Evolutionary conservation across 2,329 filamentous ascomycete genomes (phyloP).

Genomic region (Beauveria sp.): DNA sequence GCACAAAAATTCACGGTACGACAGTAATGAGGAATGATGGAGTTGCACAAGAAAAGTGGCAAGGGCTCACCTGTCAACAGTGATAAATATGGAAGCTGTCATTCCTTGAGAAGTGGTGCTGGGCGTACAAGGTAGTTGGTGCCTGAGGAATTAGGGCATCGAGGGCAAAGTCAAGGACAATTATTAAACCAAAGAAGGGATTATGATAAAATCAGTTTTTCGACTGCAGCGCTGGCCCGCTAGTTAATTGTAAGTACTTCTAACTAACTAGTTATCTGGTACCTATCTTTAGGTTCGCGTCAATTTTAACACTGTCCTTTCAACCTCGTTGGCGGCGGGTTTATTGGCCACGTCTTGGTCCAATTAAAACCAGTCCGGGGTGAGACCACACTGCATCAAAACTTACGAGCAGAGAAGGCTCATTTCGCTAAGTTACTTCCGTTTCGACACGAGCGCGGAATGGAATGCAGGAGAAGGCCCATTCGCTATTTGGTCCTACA

Average conservation of each 20-base stretch:
- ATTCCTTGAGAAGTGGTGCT: neutral
- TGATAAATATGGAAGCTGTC: too few species aligned
- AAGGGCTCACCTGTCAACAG: too few species aligned
- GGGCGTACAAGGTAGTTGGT: neutral
- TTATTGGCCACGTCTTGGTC: neutral
- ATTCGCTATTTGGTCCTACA: neutral
- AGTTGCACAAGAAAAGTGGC: too few species aligned
- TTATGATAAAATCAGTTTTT: neutral
- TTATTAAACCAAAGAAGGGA: too few species aligned
- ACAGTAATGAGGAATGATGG: neutral
- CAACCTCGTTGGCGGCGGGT: neutral
- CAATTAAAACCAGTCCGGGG: slow-evolving; percentile 5
- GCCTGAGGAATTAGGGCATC: neutral
- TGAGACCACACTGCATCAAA: neutral
- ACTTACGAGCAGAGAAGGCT: neutral
- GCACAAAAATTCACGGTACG: neutral
- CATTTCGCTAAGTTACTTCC: too few species aligned
- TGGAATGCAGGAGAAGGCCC: neutral
- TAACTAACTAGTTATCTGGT: too few species aligned
- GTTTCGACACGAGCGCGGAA: neutral
- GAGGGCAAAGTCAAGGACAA: too few species aligned
- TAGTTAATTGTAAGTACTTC: neutral
- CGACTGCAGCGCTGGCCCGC: neutral
- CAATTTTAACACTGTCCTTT: neutral
- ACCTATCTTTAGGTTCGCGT: neutral